Percentiles rank a stretch among this genome's conserved stretches.
phyloP scores from a whole-genome alignment of 164 flowering plant species.

The Cinnamomum chago region DNA sequence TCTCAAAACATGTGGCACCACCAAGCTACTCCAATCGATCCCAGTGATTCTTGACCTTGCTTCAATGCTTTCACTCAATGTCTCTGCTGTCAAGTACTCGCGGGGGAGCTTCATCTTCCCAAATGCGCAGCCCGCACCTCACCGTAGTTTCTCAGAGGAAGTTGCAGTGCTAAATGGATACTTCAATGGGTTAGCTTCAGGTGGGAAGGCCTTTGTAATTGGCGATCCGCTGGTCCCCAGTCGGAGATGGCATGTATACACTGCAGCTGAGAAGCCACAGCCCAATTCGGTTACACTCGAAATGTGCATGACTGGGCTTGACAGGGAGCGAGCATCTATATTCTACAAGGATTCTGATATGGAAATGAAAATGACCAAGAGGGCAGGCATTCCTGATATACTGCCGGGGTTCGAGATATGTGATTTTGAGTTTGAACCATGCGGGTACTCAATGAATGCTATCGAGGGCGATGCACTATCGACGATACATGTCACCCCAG shows the following conservation, averaged over 20 bases:
- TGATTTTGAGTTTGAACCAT: constrained; percentile 75
- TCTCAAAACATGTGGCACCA: constrained; percentile 75
- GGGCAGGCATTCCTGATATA: constrained; percentile 46
- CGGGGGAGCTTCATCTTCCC: constrained; percentile 74
- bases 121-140: constrained; percentile 59
- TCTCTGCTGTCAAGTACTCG: constrained; percentile 43
- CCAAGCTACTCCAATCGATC: constrained; percentile 57
- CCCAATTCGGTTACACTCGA: constrained; percentile 39
- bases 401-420: constrained; percentile 51
- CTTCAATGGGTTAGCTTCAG: constrained; percentile 37
- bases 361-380: constrained; percentile 50
- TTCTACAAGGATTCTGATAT: constrained; percentile 48
- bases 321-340: constrained; percentile 54
- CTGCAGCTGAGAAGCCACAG: constrained; percentile 39
- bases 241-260: constrained; percentile 77
- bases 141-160: constrained; percentile 79
- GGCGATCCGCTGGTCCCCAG: constrained; percentile 27
- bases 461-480: constrained; percentile 51
- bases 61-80: constrained; percentile 29
- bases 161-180: constrained; percentile 59
- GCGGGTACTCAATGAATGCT: constrained; percentile 87
- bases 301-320: constrained; percentile 88
- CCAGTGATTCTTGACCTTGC: constrained; percentile 47
- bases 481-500: constrained; percentile 81
- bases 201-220: constrained; percentile 57